phyloP scores from a whole-genome alignment of 257 asterid species.

The Phtheirospermum japonicum region DNA sequence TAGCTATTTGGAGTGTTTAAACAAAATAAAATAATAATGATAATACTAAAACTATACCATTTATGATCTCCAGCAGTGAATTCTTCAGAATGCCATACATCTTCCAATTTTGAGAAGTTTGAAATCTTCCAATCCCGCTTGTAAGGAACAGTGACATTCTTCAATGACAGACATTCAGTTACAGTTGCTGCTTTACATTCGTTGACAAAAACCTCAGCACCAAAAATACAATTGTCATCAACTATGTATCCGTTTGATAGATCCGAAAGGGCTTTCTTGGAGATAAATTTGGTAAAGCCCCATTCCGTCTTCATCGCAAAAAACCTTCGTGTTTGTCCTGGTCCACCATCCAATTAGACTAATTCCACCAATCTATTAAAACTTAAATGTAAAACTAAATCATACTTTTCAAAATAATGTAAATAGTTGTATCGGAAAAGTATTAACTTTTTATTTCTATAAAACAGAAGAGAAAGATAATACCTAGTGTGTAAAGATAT shows the following conservation, averaged over 20 bases:
- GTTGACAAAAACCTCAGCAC: conserved; percentile 9
- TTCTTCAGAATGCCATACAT: background rate
- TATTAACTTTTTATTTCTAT: too few relatives aligned
- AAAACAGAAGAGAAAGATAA: background rate
- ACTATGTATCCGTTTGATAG: conserved; percentile 28
- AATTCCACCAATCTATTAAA: too few relatives aligned
- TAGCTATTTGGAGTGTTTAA: background rate
- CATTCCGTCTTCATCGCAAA: conserved; percentile 12
- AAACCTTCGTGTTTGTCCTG: conserved; percentile 20
- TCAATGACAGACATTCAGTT: background rate
- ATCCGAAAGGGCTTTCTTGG: conserved; percentile 2
- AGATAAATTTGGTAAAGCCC: conserved; percentile 28
- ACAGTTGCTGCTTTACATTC: background rate
- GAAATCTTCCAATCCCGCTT: background rate
- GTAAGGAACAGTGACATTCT: background rate
- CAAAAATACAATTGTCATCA: conserved; percentile 29
- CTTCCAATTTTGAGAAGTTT: background rate
- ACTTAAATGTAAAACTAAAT: too few relatives aligned
- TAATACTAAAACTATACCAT: background rate
- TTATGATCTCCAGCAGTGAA: background rate
- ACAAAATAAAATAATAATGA: too few relatives aligned
- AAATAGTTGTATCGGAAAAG: too few relatives aligned
- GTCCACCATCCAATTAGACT: too few relatives aligned
- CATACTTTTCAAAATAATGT: too few relatives aligned
- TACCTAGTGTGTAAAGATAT: background rate